Conservation (phyloP, 2,329 filamentous ascomycete species). For the Alternaria angustiovoidea region DNA sequence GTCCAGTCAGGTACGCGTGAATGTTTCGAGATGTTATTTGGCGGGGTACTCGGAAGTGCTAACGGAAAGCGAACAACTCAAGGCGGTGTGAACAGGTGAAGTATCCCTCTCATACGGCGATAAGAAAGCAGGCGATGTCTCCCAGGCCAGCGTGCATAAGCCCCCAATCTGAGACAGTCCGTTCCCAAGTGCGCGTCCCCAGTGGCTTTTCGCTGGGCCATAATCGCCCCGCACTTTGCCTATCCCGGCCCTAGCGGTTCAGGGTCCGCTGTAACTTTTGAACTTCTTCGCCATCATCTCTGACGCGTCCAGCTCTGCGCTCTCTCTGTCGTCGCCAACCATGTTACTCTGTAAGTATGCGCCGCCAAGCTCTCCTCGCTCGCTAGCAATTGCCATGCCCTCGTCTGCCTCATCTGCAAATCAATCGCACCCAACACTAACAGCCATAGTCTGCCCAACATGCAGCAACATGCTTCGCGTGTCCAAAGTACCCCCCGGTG, state of each 20-base stretch:
- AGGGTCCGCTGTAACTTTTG: constrained; percentile 42
- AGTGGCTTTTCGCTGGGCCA: constrained; percentile 18
- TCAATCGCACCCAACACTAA: not conserved
- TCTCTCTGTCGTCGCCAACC: constrained; percentile 16
- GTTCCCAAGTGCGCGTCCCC: constrained; percentile 21
- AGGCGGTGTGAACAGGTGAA: constrained; percentile 13
- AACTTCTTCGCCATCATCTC: constrained; percentile 9
- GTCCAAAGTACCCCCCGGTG: constrained; percentile 56
- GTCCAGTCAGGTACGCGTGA: constrained; percentile 11
- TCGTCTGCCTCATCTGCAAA: not conserved
- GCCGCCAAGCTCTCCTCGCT: not conserved
- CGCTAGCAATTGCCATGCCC: not conserved
- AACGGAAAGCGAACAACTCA: constrained; percentile 16
- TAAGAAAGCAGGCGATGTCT: not conserved
- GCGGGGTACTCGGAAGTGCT: constrained; percentile 21
- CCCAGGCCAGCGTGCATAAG: constrained; percentile 21
- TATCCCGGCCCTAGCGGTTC: constrained; percentile 25
- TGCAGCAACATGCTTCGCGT: constrained; percentile 87
- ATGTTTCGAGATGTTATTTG: constrained; percentile 16
- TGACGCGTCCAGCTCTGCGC: not conserved
- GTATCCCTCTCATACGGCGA: constrained; percentile 5
- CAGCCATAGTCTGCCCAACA: constrained; percentile 72
- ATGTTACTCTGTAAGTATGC: constrained; percentile 72
- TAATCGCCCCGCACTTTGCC: constrained; percentile 38
- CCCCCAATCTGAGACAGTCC: constrained; percentile 27